Percentiles rank a stretch among this genome's conserved stretches.
Conservation (phyloP, 2,329 filamentous ascomycete species). For the Iodosphaeria phyllophila region DNA sequence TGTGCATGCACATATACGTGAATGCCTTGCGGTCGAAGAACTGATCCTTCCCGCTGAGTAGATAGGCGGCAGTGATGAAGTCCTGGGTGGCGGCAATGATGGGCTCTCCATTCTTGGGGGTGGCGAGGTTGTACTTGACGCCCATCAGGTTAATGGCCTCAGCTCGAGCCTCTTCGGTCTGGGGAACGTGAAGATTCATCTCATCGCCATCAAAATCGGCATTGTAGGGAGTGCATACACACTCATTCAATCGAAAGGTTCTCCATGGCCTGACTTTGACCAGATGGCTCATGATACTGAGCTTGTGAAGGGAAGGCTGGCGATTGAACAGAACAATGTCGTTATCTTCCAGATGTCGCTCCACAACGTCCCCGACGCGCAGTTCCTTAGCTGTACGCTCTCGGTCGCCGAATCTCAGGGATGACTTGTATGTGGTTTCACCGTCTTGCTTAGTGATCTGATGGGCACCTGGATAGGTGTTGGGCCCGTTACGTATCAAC, state of each 20-base stretch:
- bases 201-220: constrained; percentile 98
- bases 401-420: constrained; percentile 57
- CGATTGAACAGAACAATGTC: constrained; percentile 97
- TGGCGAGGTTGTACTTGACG: constrained; percentile 88
- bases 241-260: constrained; percentile 93
- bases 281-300: constrained; percentile 93
- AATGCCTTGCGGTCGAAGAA: constrained; percentile 86
- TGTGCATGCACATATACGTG: constrained; percentile 77
- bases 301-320: constrained; percentile 91
- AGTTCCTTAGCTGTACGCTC: constrained; percentile 56
- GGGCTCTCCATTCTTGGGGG: constrained; percentile 92
- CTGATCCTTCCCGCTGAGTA: constrained; percentile 79
- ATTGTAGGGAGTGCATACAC: constrained; percentile 95
- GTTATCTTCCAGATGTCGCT: constrained; percentile 85
- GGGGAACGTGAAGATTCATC: constrained; percentile 96
- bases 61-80: constrained; percentile 89
- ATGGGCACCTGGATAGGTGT: constrained; percentile 76
- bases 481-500: constrained; percentile 57
- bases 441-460: constrained; percentile 53
- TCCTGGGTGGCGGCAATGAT: constrained; percentile 99
- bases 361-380: constrained; percentile 70
- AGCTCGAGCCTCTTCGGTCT: constrained; percentile 88
- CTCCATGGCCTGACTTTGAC: constrained; percentile 88
- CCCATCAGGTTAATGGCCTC: constrained; percentile 96
- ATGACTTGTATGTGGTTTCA: constrained; percentile 41